These are phyloP conservation scores for Russula earlei DNA, from an alignment of 768 basidiomycete genomes.

Conservation along the genomic window DNA sequence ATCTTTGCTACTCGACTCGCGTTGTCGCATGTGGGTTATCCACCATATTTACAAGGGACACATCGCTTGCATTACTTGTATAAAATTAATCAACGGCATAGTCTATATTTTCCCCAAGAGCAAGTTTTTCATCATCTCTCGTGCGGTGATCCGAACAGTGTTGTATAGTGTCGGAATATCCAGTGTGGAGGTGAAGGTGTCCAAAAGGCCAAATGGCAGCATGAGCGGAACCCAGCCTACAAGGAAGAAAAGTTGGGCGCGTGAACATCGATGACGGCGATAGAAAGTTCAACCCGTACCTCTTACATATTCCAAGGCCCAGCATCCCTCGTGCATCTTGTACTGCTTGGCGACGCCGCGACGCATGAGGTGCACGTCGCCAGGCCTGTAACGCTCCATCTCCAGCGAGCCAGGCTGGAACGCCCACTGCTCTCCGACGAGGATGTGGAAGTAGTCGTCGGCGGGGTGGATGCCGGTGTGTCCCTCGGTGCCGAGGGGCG, in stretches of 20 bases:
- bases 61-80: not conserved
- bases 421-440: slow-evolving; percentile 92
- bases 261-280: not conserved
- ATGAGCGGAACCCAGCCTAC: slow-evolving; percentile 97
- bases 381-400: slow-evolving; percentile 78
- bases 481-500: slow-evolving; percentile 94
- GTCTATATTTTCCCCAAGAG: slow-evolving; percentile 76
- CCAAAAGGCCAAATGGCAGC: slow-evolving; percentile 90
- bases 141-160: slow-evolving; percentile 65
- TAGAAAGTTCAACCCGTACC: slow-evolving; percentile 40
- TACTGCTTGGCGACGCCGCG: slow-evolving; percentile 90
- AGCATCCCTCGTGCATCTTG: slow-evolving; percentile 95
- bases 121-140: slow-evolving; percentile 79
- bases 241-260: not conserved
- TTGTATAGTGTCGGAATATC: slow-evolving; percentile 76
- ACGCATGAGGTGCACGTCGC: slow-evolving; percentile 75
- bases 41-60: too few relatives aligned
- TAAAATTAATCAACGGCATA: not conserved
- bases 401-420: slow-evolving; percentile 72
- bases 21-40: too few relatives aligned
- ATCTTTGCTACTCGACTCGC: too few relatives aligned
- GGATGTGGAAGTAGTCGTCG: slow-evolving; percentile 97
- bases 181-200: slow-evolving; percentile 78
- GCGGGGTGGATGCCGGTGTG: slow-evolving; percentile 91
- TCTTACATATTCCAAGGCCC: slow-evolving; percentile 89